phyloP scores from a whole-genome alignment of 371 early-diverging fungal species.

The Apophysomyces elegans region DNA sequence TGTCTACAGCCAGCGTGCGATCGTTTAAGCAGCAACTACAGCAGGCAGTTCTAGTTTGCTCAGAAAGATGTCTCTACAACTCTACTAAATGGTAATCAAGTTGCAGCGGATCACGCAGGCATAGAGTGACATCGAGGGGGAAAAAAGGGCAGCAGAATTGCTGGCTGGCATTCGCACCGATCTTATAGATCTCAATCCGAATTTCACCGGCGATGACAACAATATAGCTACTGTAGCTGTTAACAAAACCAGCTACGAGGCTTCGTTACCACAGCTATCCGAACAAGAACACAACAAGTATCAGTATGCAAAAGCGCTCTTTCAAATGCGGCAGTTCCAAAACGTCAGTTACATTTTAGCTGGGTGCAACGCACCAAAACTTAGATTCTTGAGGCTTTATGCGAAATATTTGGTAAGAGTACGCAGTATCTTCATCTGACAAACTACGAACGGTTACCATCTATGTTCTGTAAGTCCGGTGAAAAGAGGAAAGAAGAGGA shows the following conservation, averaged over 20 bases:
- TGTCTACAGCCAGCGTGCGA: conserved; percentile 21
- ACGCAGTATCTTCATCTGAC: background rate
- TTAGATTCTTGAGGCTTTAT: conserved; percentile 72
- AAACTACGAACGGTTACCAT: background rate
- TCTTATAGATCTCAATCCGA: conserved; percentile 18
- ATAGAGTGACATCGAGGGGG: conserved; percentile 1
- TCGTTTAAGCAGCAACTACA: conserved; percentile 40
- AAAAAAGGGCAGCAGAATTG: conserved; percentile 71
- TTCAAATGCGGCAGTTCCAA: conserved; percentile 75
- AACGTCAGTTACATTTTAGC: conserved; percentile 58
- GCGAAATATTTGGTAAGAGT: conserved; percentile 63
- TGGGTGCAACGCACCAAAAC: conserved; percentile 49
- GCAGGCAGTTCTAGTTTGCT: conserved; percentile 65
- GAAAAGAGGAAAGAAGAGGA: conserved; percentile 67
- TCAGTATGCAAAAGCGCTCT: conserved; percentile 71
- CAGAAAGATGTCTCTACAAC: conserved; percentile 67
- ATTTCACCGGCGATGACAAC: conserved; percentile 10
- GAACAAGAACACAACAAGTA: conserved; percentile 57
- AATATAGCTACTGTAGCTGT: conserved; percentile 12
- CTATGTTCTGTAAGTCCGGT: conserved; percentile 48
- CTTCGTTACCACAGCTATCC: conserved; percentile 27
- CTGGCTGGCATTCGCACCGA: conserved; percentile 58
- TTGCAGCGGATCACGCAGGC: background rate
- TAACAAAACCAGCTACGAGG: conserved; percentile 25
- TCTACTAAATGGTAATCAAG: conserved; percentile 71